A percentile compares a stretch with the other conserved stretches of the same genome.
Evolutionary conservation across 371 early-diverging fungal species (phyloP).

Genomic region (Mucor ambiguus): DNA sequence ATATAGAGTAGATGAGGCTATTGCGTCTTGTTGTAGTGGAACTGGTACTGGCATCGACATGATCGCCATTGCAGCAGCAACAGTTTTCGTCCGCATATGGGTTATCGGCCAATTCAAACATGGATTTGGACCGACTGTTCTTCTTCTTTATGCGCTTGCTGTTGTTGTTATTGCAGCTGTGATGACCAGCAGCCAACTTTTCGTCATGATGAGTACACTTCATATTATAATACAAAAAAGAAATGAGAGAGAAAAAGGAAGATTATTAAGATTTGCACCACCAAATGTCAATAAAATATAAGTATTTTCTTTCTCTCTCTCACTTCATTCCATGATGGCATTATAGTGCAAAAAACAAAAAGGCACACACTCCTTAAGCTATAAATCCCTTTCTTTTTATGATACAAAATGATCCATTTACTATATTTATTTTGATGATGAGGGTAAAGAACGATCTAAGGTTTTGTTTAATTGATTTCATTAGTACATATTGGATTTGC

Average conservation of each 20-base stretch:
- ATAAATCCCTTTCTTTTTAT: neutral
- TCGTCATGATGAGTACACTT: neutral
- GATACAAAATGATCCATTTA: constrained; percentile 6
- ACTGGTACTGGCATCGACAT: neutral
- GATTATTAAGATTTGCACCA: constrained; percentile 7
- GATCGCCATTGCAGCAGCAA: constrained; percentile 1
- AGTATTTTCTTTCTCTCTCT: neutral
- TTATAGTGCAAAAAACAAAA: neutral
- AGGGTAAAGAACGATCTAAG: constrained; percentile 11
- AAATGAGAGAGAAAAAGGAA: neutral
- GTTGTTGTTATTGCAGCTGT: neutral
- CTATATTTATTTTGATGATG: constrained; percentile 10
- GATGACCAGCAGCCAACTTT: neutral
- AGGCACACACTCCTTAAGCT: constrained; percentile 1
- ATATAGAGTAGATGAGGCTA: constrained; percentile 15
- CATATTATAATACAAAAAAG: neutral
- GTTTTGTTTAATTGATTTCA: neutral
- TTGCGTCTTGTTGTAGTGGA: neutral
- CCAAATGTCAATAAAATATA: neutral
- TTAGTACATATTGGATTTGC: constrained; percentile 1
- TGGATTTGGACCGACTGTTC: constrained; percentile 32
- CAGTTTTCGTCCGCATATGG: constrained; percentile 21
- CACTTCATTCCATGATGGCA: neutral
- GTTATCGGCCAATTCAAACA: constrained; percentile 29
- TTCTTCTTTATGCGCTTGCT: constrained; percentile 14